Percentiles rank a stretch among this genome's conserved stretches.
phyloP scores from a whole-genome alignment of 768 basidiomycete species.

The Cubamyces sp. region DNA sequence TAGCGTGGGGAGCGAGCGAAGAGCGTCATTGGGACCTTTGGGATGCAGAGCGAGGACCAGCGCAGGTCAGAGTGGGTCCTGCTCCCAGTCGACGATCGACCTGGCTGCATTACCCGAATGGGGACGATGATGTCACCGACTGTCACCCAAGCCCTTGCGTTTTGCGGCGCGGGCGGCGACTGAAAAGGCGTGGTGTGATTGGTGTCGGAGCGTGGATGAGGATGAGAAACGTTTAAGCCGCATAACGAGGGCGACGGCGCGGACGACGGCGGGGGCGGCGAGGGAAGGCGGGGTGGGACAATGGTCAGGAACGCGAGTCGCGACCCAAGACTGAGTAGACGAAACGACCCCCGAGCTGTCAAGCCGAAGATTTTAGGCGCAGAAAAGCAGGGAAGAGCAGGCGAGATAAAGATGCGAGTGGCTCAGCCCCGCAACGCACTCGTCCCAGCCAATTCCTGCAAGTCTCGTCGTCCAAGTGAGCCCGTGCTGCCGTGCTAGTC shows the following conservation, averaged over 20 bases:
- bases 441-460: no score
- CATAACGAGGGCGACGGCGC: not conserved
- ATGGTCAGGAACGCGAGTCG: no score
- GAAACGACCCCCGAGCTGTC: conserved; percentile 5
- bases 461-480: no score
- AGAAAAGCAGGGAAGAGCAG: not conserved
- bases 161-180: not conserved
- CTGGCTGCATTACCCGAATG: not conserved
- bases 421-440: not conserved
- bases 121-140: conserved; percentile 10
- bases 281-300: not conserved
- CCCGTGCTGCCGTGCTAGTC: no score
- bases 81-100: not conserved
- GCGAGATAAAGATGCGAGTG: not conserved
- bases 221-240: not conserved
- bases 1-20: not conserved
- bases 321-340: no score
- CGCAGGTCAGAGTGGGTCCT: not conserved
- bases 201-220: not conserved
- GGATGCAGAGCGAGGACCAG: not conserved
- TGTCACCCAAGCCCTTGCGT: not conserved
- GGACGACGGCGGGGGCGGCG: not conserved
- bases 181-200: not conserved
- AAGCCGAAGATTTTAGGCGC: not conserved
- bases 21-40: conserved; percentile 10